A percentile compares a stretch with the other conserved stretches of the same genome.
Evolutionary conservation across 1,139 yeast genomes (phyloP).

Genomic region (Saccharomyces pastorianus): DNA sequence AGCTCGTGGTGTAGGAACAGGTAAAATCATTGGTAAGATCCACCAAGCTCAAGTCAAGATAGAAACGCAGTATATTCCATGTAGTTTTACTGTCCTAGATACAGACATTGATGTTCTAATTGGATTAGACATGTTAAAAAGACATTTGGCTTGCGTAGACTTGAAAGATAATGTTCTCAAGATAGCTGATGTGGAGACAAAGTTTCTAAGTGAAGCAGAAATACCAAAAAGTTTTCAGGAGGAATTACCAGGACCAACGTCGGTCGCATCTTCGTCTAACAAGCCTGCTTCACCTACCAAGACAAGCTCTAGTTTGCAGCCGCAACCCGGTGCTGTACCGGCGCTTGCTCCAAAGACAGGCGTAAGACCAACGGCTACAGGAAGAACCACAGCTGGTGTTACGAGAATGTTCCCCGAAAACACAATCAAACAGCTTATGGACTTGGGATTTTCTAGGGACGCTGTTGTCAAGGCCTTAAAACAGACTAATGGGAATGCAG

Average conservation of each 20-base stretch:
- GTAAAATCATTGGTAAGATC: constrained; percentile 70
- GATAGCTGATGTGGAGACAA: constrained; percentile 64
- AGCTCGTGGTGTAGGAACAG: constrained; percentile 86
- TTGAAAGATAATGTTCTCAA: constrained; percentile 55
- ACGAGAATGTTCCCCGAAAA: constrained; percentile 35
- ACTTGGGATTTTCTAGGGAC: constrained; percentile 60
- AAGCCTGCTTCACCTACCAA: background rate
- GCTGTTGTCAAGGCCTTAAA: constrained; percentile 62
- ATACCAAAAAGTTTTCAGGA: constrained; percentile 40
- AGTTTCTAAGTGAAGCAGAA: constrained; percentile 67
- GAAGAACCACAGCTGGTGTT: constrained; percentile 7
- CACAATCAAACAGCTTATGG: constrained; percentile 47
- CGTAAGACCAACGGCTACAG: constrained; percentile 18
- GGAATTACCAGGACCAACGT: constrained; percentile 2
- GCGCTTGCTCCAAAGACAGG: constrained; percentile 18
- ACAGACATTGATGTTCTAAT: constrained; percentile 58
- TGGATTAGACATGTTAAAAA: constrained; percentile 59
- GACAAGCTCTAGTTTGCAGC: background rate
- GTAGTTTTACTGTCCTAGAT: constrained; percentile 76
- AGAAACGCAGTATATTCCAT: constrained; percentile 60
- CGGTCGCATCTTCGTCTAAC: constrained; percentile 1
- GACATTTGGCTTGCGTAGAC: constrained; percentile 81
- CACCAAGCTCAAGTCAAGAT: constrained; percentile 84
- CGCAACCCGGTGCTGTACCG: constrained; percentile 8
- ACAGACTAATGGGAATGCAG: constrained; percentile 67